Evolutionary conservation across 129 eudicot species (phyloP), one percentile per base, ranked within the genome.

Genomic region (Chrysanthemum seticuspe): DNA sequence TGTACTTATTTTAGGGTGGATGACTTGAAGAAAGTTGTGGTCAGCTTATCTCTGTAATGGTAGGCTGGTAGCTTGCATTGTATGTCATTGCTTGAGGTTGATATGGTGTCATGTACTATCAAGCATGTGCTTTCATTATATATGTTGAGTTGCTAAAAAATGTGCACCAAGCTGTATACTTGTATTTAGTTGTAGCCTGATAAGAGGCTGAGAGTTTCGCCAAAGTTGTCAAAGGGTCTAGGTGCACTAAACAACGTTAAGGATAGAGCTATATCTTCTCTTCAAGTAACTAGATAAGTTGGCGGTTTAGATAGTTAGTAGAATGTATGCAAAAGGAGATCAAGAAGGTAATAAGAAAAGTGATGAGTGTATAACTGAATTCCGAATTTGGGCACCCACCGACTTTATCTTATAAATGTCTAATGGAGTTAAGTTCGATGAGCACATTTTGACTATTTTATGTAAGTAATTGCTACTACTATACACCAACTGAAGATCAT

Each of bases 171-270:
- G 14, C n/a, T 61, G 53, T 55, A 27, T 36, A 8, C 61, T 10
- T 53, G 63, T 52, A 69, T 45, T 69, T 49, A 29, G 36, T 51
- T 70, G 55, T 70, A 9, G 11, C 6, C 54, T 70, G 74, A 52
- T 34, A 63, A 56, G 65, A 71, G 55, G 74, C 18, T 16, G 74
- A 36, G 65, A 56, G 55, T 56, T 56, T 52, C 75, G 65, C 54
- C 40, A 70, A 31, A 70, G 75, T 64, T 71, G 34, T 71, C 12
- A 58, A 34, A 70, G 40, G 75, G 18, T 70, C 74, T 56, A 55
- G 53, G 25, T 70, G 52, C 55, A 56, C 65, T 34, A 71, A 71
- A 71, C 8, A 29, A 62, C 11, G 6, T 2, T 12, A 62, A 13
- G n/a, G 10, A 29, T 13, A 62, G 67, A 29, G 67, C 5, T 13